Evolutionary conservation across 768 basidiomycete genomes (phyloP).

Genomic region (Lentinula aciculospora): DNA sequence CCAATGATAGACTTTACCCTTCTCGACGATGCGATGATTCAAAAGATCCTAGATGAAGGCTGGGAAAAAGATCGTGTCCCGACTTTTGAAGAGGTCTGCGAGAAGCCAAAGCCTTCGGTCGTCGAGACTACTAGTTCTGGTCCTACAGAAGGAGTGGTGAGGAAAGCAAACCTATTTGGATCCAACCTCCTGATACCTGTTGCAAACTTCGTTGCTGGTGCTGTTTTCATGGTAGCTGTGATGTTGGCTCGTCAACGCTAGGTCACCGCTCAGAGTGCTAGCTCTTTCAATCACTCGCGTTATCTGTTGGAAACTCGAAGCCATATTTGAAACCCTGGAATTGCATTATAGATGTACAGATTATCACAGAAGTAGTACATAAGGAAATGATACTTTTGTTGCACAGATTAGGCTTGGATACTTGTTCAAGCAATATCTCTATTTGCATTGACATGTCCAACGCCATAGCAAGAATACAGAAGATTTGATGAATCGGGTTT

Average conservation of each 20-base stretch:
- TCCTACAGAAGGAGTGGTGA: neutral
- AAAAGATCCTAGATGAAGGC: constrained; percentile 68
- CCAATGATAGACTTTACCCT: constrained; percentile 70
- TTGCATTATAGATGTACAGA: neutral
- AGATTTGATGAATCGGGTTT: constrained; percentile 53
- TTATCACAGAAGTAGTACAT: neutral
- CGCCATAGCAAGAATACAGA: constrained; percentile 86
- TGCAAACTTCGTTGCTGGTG: constrained; percentile 39
- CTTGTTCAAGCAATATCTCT: constrained; percentile 55
- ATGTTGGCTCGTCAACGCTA: neutral
- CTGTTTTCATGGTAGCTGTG: constrained; percentile 21
- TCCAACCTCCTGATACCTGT: constrained; percentile 18
- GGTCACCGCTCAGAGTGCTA: too few relatives aligned
- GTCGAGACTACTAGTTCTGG: neutral
- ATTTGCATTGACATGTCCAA: constrained; percentile 88
- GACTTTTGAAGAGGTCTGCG: constrained; percentile 34
- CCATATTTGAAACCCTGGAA: neutral
- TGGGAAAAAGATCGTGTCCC: constrained; percentile 69
- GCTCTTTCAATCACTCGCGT: too few relatives aligned
- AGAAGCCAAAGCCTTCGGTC: constrained; percentile 10
- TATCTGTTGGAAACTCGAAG: neutral
- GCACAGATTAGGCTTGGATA: neutral
- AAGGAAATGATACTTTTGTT: neutral
- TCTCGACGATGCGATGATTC: constrained; percentile 63
- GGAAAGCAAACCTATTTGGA: neutral